A percentile compares a stretch with the other conserved stretches of the same genome.
These are phyloP conservation scores for Apiotrichum porosum DNA, from an alignment of 1,284 basidiomycete genomes.

Conservation along the genomic window DNA sequence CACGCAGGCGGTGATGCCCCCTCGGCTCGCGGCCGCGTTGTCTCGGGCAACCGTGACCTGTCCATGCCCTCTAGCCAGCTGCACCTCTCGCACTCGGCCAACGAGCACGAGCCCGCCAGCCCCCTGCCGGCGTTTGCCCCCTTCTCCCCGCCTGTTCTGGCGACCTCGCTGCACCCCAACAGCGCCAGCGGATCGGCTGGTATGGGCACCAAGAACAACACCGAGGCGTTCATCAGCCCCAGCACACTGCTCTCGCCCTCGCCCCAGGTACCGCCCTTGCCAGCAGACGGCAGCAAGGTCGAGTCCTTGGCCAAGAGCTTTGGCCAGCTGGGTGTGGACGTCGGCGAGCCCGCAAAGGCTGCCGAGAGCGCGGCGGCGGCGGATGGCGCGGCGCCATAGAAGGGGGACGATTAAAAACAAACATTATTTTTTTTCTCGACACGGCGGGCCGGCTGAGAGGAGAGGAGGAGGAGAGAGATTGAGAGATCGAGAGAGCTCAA, in stretches of 20 bases:
- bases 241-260: conserved; percentile 38
- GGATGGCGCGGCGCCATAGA: neutral
- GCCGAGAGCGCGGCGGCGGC: neutral
- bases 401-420: no score
- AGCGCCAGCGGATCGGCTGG: conserved; percentile 2
- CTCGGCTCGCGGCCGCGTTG: conserved; percentile 2
- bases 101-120: conserved; percentile 13
- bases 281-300: conserved; percentile 4
- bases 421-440: no score
- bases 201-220: neutral
- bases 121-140: conserved; percentile 42
- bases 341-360: no score
- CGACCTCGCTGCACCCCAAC: conserved; percentile 16
- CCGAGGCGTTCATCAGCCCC: conserved; percentile 33
- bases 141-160: conserved; percentile 30
- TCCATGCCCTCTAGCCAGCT: conserved; percentile 8
- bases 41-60: conserved; percentile 9
- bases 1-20: neutral
- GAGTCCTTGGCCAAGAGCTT: conserved; percentile 5
- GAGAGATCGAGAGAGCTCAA: no score
- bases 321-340: conserved; percentile 8
- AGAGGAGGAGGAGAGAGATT: no score
- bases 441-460: no score
- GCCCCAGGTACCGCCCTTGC: conserved; percentile 2
- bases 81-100: conserved; percentile 5